A percentile compares a stretch with the other conserved stretches of the same genome.
Conservation (phyloP, 805 yeast genomes). For the Pichia eremophila region DNA sequence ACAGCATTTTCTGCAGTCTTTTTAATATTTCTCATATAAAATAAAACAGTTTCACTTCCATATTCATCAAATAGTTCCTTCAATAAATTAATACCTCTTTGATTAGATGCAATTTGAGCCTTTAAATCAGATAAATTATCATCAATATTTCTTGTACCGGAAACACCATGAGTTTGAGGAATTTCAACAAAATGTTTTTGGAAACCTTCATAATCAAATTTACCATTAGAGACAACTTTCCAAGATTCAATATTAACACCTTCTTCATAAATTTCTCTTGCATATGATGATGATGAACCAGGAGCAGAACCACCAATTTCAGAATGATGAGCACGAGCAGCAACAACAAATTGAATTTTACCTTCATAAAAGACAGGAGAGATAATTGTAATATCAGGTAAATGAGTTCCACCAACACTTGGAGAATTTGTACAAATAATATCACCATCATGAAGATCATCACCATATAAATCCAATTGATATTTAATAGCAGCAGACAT, state of each 20-base stretch:
- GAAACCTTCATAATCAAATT: constrained; percentile 65
- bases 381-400: constrained; percentile 85
- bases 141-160: constrained; percentile 75
- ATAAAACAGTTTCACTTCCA: constrained; percentile 45
- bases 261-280: constrained; percentile 76
- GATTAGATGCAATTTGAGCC: constrained; percentile 84
- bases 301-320: constrained; percentile 90
- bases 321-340: constrained; percentile 93
- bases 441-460: constrained; percentile 59
- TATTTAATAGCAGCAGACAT: constrained; percentile 71
- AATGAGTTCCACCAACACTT: constrained; percentile 74
- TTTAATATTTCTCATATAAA: constrained; percentile 77
- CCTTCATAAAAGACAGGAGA: constrained; percentile 71
- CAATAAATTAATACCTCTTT: constrained; percentile 66
- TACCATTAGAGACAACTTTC: constrained; percentile 61
- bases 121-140: constrained; percentile 80
- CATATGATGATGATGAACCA: constrained; percentile 91
- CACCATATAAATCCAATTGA: constrained; percentile 57
- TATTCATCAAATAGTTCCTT: constrained; percentile 54
- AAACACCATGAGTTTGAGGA: constrained; percentile 76
- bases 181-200: constrained; percentile 47
- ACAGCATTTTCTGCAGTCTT: constrained; percentile 68
- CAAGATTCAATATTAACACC: constrained; percentile 84
- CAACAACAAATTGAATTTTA: constrained; percentile 71
- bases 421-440: constrained; percentile 75